Evolutionary conservation across 2,329 filamentous ascomycete species (phyloP), one percentile per base, ranked within the genome.

Genomic region (Byssochlamys sp.): DNA sequence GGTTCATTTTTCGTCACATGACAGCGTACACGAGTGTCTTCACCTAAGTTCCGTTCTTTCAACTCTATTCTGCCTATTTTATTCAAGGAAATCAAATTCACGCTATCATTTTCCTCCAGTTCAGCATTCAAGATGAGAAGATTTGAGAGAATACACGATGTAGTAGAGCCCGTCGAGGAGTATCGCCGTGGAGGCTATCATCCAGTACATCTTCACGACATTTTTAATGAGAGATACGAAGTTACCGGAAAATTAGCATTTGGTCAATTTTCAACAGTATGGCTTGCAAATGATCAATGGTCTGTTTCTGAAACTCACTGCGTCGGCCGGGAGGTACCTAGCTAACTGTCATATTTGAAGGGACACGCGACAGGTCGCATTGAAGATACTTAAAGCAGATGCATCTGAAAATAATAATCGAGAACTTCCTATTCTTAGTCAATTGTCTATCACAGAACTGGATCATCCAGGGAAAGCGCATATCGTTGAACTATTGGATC

Each of bases 181-280:
- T 67, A 66, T 61, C 62, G 62, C 45, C 52, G 14, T 48, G 63
- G 66, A 54, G 65, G 62, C 39, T 69, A 67, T 53, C 63, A 67
- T 55, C 65, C 63, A 49, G 62, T 67, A 25, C 63, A 66, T 54
- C 61, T 67, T 9, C 48, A 59, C 6, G 66, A 67, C 31, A 53
- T 56, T 29, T 64, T 66, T 24, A 53, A 65, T 27, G 11, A 61
- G 7, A 60, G 58, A 33, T 67, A 67, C 39, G 48, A 57, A 48
- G 52, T 66, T 39, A 29, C 62, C 52, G 63, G 56, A 58, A 66
- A 65, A 29, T 53, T 61, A 39, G 60, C 58, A 2, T 63, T 53
- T 53, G 64, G 64, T 4, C 59, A 59, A 35, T 62, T 54, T 53
- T 65, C 63, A 4, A 69, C 66, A n/a, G 66, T 67, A 26, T 68